Percentiles rank a stretch among this genome's conserved stretches.
These are phyloP conservation scores for Brassica juncea DNA, from an alignment of 345 rosid genomes.

Conservation along the genomic window DNA sequence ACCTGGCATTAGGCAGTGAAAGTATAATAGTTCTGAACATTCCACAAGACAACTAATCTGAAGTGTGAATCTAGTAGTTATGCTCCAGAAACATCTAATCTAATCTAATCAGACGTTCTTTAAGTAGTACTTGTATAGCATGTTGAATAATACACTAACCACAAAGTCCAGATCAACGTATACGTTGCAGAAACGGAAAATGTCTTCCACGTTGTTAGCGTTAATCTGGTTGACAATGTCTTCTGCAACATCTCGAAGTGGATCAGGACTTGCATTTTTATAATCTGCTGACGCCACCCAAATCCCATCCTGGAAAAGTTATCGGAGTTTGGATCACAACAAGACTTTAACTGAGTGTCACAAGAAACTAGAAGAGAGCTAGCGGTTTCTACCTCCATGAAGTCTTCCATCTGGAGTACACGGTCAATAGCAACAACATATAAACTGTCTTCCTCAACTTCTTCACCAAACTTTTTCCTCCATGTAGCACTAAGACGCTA, in stretches of 20 bases:
- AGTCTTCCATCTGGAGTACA: slow-evolving; percentile 85
- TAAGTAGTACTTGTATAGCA: background rate
- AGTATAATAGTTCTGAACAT: background rate
- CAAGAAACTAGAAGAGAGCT: background rate
- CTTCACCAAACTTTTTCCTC: slow-evolving; percentile 76
- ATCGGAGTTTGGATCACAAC: background rate
- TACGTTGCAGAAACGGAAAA: slow-evolving; percentile 77
- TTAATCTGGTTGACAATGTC: slow-evolving; percentile 72
- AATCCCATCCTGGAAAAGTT: slow-evolving; percentile 55
- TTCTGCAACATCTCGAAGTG: slow-evolving; percentile 75
- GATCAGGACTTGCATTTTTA: slow-evolving; percentile 72
- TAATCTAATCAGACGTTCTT: background rate
- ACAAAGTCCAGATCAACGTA: slow-evolving; percentile 78
- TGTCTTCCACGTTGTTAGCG: slow-evolving; percentile 66
- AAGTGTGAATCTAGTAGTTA: background rate
- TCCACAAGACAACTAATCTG: background rate
- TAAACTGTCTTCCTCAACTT: slow-evolving; percentile 55
- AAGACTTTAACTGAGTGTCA: background rate
- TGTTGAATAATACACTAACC: slow-evolving; percentile 47
- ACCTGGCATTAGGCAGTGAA: slow-evolving; percentile 48
- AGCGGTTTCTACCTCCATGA: slow-evolving; percentile 63
- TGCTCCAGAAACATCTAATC: background rate
- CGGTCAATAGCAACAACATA: slow-evolving; percentile 64
- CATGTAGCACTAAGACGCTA: slow-evolving; percentile 73
- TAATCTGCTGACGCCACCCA: slow-evolving; percentile 85